Evolutionary conservation across 495 filamentous ascomycete genomes (phyloP).

Genomic region (Penicillium roqueforti): DNA sequence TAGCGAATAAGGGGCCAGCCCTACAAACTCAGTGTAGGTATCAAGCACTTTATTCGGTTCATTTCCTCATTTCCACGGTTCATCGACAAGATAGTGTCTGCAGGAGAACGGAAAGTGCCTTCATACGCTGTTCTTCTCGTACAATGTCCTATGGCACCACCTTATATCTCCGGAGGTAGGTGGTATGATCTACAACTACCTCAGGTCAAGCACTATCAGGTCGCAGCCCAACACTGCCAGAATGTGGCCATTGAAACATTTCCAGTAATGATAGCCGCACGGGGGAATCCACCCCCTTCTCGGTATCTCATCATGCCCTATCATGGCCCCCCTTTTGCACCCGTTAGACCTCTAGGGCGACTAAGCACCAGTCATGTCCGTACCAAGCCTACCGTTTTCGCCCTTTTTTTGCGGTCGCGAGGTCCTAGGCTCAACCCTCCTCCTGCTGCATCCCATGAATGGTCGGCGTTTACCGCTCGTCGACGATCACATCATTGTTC

Average conservation of each 20-base stretch:
- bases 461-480: not conserved
- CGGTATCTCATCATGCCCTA: constrained; percentile 13
- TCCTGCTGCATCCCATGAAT: constrained; percentile 4
- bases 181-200: not conserved
- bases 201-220: constrained; percentile 7
- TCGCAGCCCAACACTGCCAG: constrained; percentile 13
- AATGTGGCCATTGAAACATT: constrained; percentile 21
- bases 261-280: constrained; percentile 29
- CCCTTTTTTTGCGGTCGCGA: constrained; percentile 7
- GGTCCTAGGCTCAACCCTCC: not conserved
- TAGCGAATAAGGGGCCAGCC: constrained; percentile 9
- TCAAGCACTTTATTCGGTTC: constrained; percentile 4
- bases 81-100: not conserved
- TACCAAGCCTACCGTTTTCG: constrained; percentile 18
- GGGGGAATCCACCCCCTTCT: constrained; percentile 15
- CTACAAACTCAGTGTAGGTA: not conserved
- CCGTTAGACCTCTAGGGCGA: constrained; percentile 18
- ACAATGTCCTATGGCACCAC: not conserved
- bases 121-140: not conserved
- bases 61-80: constrained; percentile 5
- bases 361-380: constrained; percentile 3
- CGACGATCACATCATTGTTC: constrained; percentile 2
- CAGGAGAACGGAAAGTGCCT: not conserved
- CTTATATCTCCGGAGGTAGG: not conserved
- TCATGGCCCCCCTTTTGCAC: constrained; percentile 22